Evolutionary conservation across 106 monocot species (phyloP), one percentile per base, ranked within the genome.

Genomic region (Allium sativum): DNA sequence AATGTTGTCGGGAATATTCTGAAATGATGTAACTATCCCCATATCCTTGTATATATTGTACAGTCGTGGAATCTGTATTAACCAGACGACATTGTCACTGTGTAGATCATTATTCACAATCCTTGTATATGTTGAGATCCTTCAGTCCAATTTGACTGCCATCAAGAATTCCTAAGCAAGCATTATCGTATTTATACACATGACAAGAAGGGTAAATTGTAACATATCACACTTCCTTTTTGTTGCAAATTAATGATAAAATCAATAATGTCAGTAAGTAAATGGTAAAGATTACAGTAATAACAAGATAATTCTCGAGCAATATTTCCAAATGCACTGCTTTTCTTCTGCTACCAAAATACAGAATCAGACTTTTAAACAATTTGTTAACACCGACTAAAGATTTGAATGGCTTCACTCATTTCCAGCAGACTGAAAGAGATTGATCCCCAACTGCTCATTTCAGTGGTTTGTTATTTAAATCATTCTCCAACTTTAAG

Each of bases 21-120:
- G 96, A 73, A 98, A 98, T 64, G 96, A 98, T 46, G 96, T 98
- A 65, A 87, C 96, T 53, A 88, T 98, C 44, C 96, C 96, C 96
- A 98, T 91, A 65, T 84, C 96, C 75, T 91, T 98, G 76, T 98
- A 98, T 48, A 98, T 48, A 73, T 98, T 98, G 61, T 98, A 98
- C 59, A 98, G 65, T 14, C 96, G 81, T 61, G 96, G 96, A 64
- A 98, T 74, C 96, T 98, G 95, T 78, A 98, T 91, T 67, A 98
- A 71, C 96, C 96, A 98, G 21, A 98, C 96, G 76, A 98, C 96
- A 78, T 98, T 98, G 21, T 84, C 84, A 78, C 91, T 91, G 50
- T 87, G 91, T 44, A 98, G 66, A n/a, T 98, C 91, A 79, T 98
- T 88, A 73, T 98, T 98, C 46, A 98, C 87, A 61, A 98, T 98